Base-by-base conservation (phyloP, 164 flowering plant genomes). In the Amborella trichopoda region DNA sequence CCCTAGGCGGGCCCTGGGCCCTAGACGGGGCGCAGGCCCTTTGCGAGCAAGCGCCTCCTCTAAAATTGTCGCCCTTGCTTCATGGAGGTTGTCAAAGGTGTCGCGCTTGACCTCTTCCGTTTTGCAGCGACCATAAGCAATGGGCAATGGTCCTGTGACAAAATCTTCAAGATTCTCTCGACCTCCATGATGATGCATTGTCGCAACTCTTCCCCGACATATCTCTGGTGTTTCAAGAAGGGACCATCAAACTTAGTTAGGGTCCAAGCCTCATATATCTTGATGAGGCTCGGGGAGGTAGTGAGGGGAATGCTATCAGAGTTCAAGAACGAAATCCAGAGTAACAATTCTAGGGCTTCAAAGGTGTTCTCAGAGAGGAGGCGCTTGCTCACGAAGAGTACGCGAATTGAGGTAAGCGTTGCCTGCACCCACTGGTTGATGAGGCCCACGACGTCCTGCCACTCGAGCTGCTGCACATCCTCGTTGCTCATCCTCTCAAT, bases 61-160 rank as follows among this genome's bases (percentile, higher is more conserved):
- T 67, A 67, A 19, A 64, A 67, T 28, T 55, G 40, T 37, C 58
- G 71, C 40, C 60, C 69, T 3, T 83, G 94, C 46, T 90, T 86
- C 52, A 56, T 78, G 73, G 94, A 81, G 52, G 75, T 89, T 0
- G 77, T 80, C 1, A 80, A 80, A 40, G 83, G 78, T 0, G 73
- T 78, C 0, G 93, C 81, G 1, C 63, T 76, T 14, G 81, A 76
- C 65, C 48, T 90, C 23, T 81, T 90, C 51, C 80, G 72, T 34
- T 90, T 90, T 51, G 93, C 94, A 0, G 94, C 81, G 49, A 95
- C 94, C 1, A 76, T 90, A 13, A 78, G 94, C 40, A 81, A 74
- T 8, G 78, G 89, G 52, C 58, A 78, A 21, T 51, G 89, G 20
- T 75, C 89, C 14, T 89, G 94, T 5, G 96, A 90, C 74, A 90